Evolutionary conservation across 441 rosid genomes (phyloP).

Genomic region (Flueggea neowawraea): DNA sequence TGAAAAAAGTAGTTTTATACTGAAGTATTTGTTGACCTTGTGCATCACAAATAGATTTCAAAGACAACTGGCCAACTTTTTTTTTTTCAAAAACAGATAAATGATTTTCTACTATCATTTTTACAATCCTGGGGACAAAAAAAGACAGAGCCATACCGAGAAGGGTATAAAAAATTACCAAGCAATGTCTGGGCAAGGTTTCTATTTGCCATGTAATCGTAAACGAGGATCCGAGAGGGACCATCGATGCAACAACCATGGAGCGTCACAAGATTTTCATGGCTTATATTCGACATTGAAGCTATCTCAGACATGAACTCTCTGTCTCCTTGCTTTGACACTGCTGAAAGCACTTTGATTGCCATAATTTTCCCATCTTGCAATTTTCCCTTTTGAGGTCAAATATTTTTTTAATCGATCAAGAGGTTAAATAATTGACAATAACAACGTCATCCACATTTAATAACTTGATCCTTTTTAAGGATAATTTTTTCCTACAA

Average conservation of each 20-base stretch:
- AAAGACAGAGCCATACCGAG: background rate
- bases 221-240: constrained; percentile 45
- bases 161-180: constrained; percentile 10
- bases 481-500: no score
- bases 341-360: constrained; percentile 40
- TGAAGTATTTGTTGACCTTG: no score
- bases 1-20: no score
- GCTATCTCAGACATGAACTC: constrained; percentile 46
- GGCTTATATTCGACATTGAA: constrained; percentile 36
- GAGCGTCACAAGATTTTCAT: constrained; percentile 46
- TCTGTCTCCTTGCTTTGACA: constrained; percentile 43
- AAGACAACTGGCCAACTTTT: no score
- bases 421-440: no score
- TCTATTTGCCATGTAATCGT: constrained; percentile 58
- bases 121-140: no score
- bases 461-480: no score
- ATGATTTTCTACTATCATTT: no score
- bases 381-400: constrained; percentile 34
- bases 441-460: no score
- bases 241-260: constrained; percentile 45
- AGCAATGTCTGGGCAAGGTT: constrained; percentile 32
- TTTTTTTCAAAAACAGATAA: no score
- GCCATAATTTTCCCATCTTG: constrained; percentile 39
- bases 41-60: no score
- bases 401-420: no score